Base-by-base conservation (phyloP, 768 basidiomycete genomes). In the Holtermannia corniformis region DNA sequence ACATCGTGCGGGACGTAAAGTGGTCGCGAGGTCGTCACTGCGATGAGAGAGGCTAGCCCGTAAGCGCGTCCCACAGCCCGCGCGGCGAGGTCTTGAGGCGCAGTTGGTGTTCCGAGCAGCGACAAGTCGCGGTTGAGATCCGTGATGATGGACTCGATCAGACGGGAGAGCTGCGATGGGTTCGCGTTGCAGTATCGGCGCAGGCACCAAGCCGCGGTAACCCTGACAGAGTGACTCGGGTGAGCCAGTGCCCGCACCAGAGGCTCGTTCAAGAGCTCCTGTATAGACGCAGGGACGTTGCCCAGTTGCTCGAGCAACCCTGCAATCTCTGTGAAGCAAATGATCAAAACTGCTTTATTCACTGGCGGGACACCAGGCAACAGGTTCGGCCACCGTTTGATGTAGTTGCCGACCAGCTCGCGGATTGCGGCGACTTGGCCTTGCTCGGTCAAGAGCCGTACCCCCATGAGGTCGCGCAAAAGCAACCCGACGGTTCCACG, bases 1-100 rank as follows among this genome's bases (percentile, higher is more conserved):
- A 92, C 81, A 66, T 97, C 93, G 72, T 90, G 90, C 4, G 91
- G 92, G 43, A 93, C 87, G 61, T 97, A 97, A 1, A 99, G 77
- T 0, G 92, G 90, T 21, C 87, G 80, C 55, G 85, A 80, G 0
- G 88, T 86, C 28, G 93, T 85, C 52, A 89, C 78, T 22, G 88
- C 83, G 12, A 96, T 81, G 23, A 97, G 78, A 3, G 86, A 85
- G 1, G 89, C 84, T 21, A 99, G 80, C 10, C 88, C 91, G 64
- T 90, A 89, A 0, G 92, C 84, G 63, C 87, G 89, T 0, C 95
- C 93, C 10, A 92, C 73, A 2, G 88, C 77, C 5, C 89, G 82
- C 26, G 77, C 71, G 37, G 82, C 77, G 23, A 87, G 76, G 56
- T 92, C 88, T 3, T 81, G 77, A 0, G 84, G 78, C 2, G 83